Percentiles rank a stretch among this genome's conserved stretches.
These are phyloP conservation scores for Pythium dissotocum DNA, from an alignment of 352 stramenopile genomes.

Conservation along the genomic window DNA sequence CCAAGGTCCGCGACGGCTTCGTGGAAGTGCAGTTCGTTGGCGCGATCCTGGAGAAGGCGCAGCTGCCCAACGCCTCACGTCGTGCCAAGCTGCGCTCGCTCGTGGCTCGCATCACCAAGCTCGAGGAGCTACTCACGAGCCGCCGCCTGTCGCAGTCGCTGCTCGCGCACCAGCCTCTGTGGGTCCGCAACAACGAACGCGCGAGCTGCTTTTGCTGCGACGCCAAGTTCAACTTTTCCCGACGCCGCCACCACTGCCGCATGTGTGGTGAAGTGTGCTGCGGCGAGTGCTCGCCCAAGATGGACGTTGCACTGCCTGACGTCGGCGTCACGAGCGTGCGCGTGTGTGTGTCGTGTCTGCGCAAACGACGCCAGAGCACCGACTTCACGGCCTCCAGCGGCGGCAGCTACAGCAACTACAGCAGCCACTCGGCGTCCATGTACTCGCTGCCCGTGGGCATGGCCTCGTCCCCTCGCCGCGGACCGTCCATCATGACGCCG, in stretches of 20 bases:
- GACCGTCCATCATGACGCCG: slow-evolving; percentile 10
- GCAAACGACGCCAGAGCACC: slow-evolving; percentile 53
- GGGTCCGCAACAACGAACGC: slow-evolving; percentile 69
- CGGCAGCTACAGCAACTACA: neutral
- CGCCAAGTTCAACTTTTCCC: slow-evolving; percentile 68
- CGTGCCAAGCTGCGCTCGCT: slow-evolving; percentile 61
- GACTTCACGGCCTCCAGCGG: slow-evolving; percentile 27
- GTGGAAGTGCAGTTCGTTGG: slow-evolving; percentile 79
- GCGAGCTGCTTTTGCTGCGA: slow-evolving; percentile 59
- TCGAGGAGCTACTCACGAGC: slow-evolving; percentile 74
- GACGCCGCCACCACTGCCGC: slow-evolving; percentile 75
- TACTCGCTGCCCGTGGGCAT: slow-evolving; percentile 11
- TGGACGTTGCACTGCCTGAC: slow-evolving; percentile 70
- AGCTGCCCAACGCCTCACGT: slow-evolving; percentile 52
- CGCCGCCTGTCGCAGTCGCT: slow-evolving; percentile 70
- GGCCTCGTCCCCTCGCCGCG: slow-evolving; percentile 4
- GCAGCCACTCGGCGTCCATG: slow-evolving; percentile 17
- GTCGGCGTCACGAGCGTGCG: slow-evolving; percentile 62
- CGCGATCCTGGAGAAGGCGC: slow-evolving; percentile 71
- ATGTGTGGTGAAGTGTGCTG: slow-evolving; percentile 79
- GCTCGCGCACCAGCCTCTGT: slow-evolving; percentile 60
- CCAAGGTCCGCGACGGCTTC: slow-evolving; percentile 42
- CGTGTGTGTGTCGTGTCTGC: slow-evolving; percentile 62
- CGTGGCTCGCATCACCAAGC: slow-evolving; percentile 50
- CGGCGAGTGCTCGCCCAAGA: slow-evolving; percentile 78